These are phyloP conservation scores for Globisporangium sylvaticum DNA, from an alignment of 352 stramenopile species.

Conservation along the genomic window DNA sequence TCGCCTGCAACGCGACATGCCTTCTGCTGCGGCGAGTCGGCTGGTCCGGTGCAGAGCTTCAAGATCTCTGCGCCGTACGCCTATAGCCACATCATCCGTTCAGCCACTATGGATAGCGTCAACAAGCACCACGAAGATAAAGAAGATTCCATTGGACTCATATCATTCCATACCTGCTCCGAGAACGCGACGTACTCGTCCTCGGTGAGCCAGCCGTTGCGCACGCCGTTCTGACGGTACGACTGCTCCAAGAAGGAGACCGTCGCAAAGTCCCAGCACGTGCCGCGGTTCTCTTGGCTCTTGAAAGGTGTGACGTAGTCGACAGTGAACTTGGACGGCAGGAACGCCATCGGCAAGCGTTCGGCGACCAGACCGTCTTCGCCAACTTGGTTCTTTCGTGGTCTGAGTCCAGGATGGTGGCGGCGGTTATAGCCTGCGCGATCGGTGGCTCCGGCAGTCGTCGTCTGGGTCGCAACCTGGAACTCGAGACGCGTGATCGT, in stretches of 20 bases:
- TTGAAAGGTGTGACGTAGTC: conserved; percentile 74
- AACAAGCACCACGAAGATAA: neutral
- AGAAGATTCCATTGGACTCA: too few relatives aligned
- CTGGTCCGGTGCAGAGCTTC: conserved; percentile 62
- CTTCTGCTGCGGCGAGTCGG: conserved; percentile 62
- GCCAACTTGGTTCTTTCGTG: neutral
- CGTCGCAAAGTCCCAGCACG: conserved; percentile 82
- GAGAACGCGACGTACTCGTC: conserved; percentile 80
- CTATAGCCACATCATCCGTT: conserved; percentile 17
- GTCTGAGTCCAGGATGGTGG: conserved; percentile 8
- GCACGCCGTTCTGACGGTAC: conserved; percentile 63
- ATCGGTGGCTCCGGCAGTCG: neutral
- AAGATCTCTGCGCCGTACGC: conserved; percentile 70
- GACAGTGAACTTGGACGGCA: conserved; percentile 77
- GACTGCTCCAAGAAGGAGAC: conserved; percentile 76
- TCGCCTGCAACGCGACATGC: conserved; percentile 67
- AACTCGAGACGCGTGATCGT: conserved; percentile 52
- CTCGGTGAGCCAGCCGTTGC: conserved; percentile 56
- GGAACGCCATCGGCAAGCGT: conserved; percentile 55
- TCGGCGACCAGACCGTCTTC: conserved; percentile 12
- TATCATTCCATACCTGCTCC: conserved; percentile 41
- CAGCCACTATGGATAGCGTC: too few relatives aligned
- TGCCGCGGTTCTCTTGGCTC: conserved; percentile 68
- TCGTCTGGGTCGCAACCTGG: conserved; percentile 17
- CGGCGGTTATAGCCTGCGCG: conserved; percentile 6